phyloP scores from a whole-genome alignment of 2,329 filamentous ascomycete genomes.

The Chrysosporium queenslandicum region DNA sequence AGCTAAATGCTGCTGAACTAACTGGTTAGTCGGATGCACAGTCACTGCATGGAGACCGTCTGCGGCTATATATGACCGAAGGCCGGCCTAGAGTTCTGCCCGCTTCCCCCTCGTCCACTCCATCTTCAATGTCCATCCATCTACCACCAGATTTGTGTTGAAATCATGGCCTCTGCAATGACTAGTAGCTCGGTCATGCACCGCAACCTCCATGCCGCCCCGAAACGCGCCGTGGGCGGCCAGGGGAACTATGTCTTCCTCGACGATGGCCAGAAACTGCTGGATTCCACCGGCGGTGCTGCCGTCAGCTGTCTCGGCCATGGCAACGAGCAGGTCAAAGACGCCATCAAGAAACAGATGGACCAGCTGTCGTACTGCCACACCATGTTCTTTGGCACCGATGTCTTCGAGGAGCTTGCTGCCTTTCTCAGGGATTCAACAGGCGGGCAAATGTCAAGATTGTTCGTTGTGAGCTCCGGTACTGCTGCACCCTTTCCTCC shows the following conservation, averaged over 20 bases:
- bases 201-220: constrained; percentile 39
- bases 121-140: too few species aligned
- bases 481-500: constrained; percentile 12
- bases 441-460: constrained; percentile 43
- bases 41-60: too few species aligned
- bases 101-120: too few species aligned
- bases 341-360: constrained; percentile 52
- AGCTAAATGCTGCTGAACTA: too few species aligned
- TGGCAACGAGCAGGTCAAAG: constrained; percentile 49
- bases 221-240: constrained; percentile 41
- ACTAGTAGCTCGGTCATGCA: constrained; percentile 39
- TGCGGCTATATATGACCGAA: too few species aligned
- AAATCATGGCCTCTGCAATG: neutral
- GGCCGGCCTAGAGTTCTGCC: too few species aligned
- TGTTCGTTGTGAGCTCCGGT: constrained; percentile 51
- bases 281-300: constrained; percentile 65
- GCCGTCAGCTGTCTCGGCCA: constrained; percentile 64
- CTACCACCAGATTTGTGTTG: too few species aligned
- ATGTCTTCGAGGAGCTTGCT: constrained; percentile 45
- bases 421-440: constrained; percentile 43
- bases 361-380: constrained; percentile 50
- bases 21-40: too few species aligned
- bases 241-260: constrained; percentile 45
- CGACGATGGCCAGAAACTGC: constrained; percentile 48
- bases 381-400: constrained; percentile 49